Conservation (phyloP, 2,329 filamentous ascomycete species). For the Colletotrichum karsti region DNA sequence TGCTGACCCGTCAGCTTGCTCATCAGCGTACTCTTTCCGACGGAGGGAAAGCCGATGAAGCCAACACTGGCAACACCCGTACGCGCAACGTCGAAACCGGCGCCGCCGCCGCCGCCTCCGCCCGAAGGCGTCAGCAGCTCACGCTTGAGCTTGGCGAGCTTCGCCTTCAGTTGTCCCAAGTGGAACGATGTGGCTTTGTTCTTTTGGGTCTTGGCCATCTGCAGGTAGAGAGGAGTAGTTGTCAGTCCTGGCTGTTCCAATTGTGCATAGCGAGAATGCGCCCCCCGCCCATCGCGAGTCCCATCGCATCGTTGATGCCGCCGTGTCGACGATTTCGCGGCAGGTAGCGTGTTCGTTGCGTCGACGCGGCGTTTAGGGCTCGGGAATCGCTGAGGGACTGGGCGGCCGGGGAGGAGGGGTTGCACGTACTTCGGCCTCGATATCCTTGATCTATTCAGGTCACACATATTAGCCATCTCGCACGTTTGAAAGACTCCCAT, state of each 20-base stretch:
- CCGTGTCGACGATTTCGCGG: too few species aligned
- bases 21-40: slow-evolving; percentile 99
- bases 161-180: slow-evolving; percentile 95
- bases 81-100: slow-evolving; percentile 96
- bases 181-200: slow-evolving; percentile 96
- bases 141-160: slow-evolving; percentile 96
- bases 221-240: slow-evolving; percentile 25
- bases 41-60: slow-evolving; percentile 97
- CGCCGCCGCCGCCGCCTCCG: slow-evolving; percentile 84
- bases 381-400: background rate
- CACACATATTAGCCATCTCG: slow-evolving; percentile 39
- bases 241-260: slow-evolving; percentile 3
- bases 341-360: background rate
- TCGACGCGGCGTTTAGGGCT: background rate
- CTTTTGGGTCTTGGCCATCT: slow-evolving; percentile 98
- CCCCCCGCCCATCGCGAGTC: background rate
- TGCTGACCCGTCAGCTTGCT: slow-evolving; percentile 93
- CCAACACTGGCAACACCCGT: slow-evolving; percentile 97
- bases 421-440: slow-evolving; percentile 86
- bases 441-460: slow-evolving; percentile 83
- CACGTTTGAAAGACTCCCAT: background rate
- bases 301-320: too few species aligned
- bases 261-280: background rate
- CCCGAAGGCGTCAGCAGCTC: slow-evolving; percentile 89
- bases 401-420: slow-evolving; percentile 25